Evolutionary conservation across 192 early-diverging fungal species (phyloP), one percentile per base, ranked within the genome.

Genomic region (Mortierella antarctica): DNA sequence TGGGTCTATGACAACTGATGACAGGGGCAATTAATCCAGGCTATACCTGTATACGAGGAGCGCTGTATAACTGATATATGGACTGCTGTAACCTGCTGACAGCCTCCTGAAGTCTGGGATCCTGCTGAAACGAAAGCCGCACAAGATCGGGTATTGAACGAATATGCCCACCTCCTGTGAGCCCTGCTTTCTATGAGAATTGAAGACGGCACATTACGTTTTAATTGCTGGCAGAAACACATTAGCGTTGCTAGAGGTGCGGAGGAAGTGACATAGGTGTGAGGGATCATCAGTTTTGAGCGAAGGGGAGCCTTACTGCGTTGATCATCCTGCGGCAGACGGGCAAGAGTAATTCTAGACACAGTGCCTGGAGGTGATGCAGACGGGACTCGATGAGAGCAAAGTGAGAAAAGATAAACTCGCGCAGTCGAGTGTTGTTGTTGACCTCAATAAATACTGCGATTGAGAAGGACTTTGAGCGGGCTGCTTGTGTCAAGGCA

Each of bases 371-470:
- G 21, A 89, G 83, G 61, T 89, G 88, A 56, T 89, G 88, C 18
- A 89, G 55, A 53, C 76, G 74, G 53, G 84, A 86, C 51, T 89
- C 88, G 50, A 89, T 81, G n/a, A 89, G 65, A 21, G 88, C 86
- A 71, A 87, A 89, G 62, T 89, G 88, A 11, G 88, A 89, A 58
- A 89, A 89, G 13, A 89, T 74, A 60, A 89, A 87, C 57, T 87
- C 86, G 21, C 86, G 74, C 31, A 89, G 40, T 21, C 82, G 76
- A 23, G 73, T 55, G 58, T 86, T 84, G 56, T 85, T 71, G 58
- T 85, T 84, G 48, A 87, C 65, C 4, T 78, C 84, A 41, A 89
- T 86, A 13, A 89, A 82, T 11, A 89, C 78, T 18, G 86, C 86
- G 18, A 89, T 70, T 4, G 88, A 85, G 65, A 82, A 89, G 23